A percentile compares a stretch with the other conserved stretches of the same genome.
These are phyloP conservation scores for Beta vulgaris DNA, from an alignment of 148 eudicot genomes.

Conservation along the genomic window DNA sequence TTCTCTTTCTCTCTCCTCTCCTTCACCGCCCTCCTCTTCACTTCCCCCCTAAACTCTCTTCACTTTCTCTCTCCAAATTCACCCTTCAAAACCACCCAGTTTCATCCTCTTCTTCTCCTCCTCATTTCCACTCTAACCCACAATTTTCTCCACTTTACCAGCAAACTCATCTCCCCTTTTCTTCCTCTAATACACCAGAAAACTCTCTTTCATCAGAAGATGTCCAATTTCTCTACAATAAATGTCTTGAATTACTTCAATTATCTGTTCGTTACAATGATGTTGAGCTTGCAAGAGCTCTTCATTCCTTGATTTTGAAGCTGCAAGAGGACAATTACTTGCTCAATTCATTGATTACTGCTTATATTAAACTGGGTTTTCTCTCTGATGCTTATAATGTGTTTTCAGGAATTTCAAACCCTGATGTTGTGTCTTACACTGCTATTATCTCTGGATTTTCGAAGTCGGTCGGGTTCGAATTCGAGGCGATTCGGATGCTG, in stretches of 20 bases:
- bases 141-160: constrained; percentile 12
- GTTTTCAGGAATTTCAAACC: constrained; percentile 37
- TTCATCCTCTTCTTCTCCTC: constrained; percentile 30
- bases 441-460: constrained; percentile 57
- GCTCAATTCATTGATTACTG: constrained; percentile 44
- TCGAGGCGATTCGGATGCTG: constrained; percentile 53
- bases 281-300: constrained; percentile 41
- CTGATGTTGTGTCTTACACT: constrained; percentile 69
- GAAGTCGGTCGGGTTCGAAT: constrained; percentile 39
- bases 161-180: constrained; percentile 29
- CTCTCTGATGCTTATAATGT: constrained; percentile 43
- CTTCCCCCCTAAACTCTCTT: constrained; percentile 19
- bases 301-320: constrained; percentile 70
- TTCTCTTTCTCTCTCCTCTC: constrained; percentile 16
- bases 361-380: constrained; percentile 59
- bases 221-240: constrained; percentile 19
- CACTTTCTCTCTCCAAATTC: constrained; percentile 35
- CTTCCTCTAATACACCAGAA: background rate
- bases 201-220: constrained; percentile 9
- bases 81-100: no score
- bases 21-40: constrained; percentile 19
- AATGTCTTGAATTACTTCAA: constrained; percentile 41
- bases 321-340: constrained; percentile 40
- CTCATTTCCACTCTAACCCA: constrained; percentile 39
- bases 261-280: constrained; percentile 45